phyloP scores from a whole-genome alignment of 805 yeast species.

The Metschnikowia arizonensis region DNA sequence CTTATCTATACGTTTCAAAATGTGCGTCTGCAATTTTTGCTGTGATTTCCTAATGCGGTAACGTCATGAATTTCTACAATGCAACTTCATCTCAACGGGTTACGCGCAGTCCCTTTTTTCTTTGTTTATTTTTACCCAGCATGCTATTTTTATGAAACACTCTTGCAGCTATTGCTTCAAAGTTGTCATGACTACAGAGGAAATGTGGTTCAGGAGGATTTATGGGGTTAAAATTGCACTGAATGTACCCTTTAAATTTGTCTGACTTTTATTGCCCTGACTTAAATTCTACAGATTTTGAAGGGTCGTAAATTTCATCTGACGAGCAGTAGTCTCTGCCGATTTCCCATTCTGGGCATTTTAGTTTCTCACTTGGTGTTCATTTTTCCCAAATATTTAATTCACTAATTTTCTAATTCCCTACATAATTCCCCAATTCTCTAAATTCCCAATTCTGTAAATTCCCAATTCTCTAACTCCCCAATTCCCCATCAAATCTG shows the following conservation, averaged over 20 bases:
- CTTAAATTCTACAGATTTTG: neutral
- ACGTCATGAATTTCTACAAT: neutral
- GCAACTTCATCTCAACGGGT: neutral
- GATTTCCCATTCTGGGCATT: neutral
- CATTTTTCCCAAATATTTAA: no score
- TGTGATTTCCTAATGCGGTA: slow-evolving; percentile 5
- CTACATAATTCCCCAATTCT: no score
- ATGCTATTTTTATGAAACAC: neutral
- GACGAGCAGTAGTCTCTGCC: neutral
- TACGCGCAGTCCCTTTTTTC: neutral
- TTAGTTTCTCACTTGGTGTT: neutral
- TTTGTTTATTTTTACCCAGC: neutral
- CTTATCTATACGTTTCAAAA: slow-evolving; percentile 1
- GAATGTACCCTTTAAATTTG: no score
- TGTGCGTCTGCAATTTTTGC: neutral
- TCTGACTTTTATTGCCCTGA: no score
- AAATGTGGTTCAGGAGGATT: neutral
- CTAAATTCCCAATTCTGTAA: no score
- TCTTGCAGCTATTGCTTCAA: neutral
- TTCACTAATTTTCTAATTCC: neutral
- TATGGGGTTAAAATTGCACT: no score
- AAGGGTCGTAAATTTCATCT: neutral
- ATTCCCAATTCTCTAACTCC: no score
- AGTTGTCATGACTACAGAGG: neutral
- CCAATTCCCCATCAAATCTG: no score